phyloP scores from a whole-genome alignment of 176 grass and related monocot species.

The Aegilops umbellulata region DNA sequence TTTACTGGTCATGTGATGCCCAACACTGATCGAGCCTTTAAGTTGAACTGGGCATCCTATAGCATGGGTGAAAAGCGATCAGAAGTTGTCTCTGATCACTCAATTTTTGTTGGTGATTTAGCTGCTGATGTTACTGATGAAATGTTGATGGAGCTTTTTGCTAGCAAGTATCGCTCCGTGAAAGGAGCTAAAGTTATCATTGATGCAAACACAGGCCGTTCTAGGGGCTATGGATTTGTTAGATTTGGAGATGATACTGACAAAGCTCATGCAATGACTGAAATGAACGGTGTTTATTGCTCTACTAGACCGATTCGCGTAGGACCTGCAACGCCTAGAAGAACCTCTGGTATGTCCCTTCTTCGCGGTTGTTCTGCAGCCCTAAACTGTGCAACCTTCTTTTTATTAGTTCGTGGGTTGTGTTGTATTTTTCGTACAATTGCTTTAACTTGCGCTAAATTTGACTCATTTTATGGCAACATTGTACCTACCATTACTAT shows the following conservation, averaged over 20 bases:
- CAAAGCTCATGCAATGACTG: constrained; percentile 52
- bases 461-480: neutral
- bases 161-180: constrained; percentile 46
- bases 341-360: constrained; percentile 49
- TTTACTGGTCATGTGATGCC: constrained; percentile 64
- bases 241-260: constrained; percentile 62
- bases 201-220: constrained; percentile 69
- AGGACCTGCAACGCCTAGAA: constrained; percentile 66
- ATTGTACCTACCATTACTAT: neutral
- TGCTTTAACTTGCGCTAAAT: neutral
- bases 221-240: constrained; percentile 70
- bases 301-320: constrained; percentile 61
- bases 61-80: constrained; percentile 65
- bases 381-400: neutral
- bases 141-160: constrained; percentile 58
- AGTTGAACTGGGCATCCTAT: constrained; percentile 73
- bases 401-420: constrained; percentile 2
- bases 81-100: constrained; percentile 66
- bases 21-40: constrained; percentile 60
- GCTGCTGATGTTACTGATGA: constrained; percentile 69
- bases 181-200: constrained; percentile 77
- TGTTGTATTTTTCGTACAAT: neutral
- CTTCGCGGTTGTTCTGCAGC: neutral
- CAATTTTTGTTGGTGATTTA: constrained; percentile 71
- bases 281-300: constrained; percentile 74